A percentile compares a stretch with the other conserved stretches of the same genome.
phyloP scores from a whole-genome alignment of 2,329 filamentous ascomycete species.

The Dactylellina leptospora region DNA sequence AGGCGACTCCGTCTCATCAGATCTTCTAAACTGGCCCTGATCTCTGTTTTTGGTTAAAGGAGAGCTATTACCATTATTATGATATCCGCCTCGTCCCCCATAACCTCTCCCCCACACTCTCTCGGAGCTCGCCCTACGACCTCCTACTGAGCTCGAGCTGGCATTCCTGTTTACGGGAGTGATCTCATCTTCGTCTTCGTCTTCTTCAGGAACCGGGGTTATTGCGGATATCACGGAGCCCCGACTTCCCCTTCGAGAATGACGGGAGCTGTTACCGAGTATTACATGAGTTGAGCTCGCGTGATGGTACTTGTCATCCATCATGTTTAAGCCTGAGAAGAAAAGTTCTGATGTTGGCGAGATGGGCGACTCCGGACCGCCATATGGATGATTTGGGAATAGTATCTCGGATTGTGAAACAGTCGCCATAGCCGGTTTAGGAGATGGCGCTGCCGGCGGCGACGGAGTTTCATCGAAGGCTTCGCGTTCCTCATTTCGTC shows the following conservation, averaged over 20 bases:
- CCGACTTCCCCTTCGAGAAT: constrained; percentile 28
- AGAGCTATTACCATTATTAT: background rate
- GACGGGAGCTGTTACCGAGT: background rate
- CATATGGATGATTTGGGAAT: background rate
- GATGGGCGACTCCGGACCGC: background rate
- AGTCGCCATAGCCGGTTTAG: constrained; percentile 14
- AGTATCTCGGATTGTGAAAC: constrained; percentile 4
- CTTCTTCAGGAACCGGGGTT: constrained; percentile 45
- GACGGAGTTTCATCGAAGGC: constrained; percentile 4
- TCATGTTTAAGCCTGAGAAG: constrained; percentile 42
- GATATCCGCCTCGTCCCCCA: constrained; percentile 43
- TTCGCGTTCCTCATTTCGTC: background rate
- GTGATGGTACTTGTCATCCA: constrained; percentile 11
- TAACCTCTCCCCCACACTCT: constrained; percentile 45
- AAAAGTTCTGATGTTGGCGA: constrained; percentile 39
- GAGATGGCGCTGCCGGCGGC: constrained; percentile 9
- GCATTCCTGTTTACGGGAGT: constrained; percentile 11
- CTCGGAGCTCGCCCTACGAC: background rate
- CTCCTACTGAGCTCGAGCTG: too few relatives aligned
- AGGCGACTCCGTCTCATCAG: constrained; percentile 4
- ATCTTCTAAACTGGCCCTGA: background rate
- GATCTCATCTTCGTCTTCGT: constrained; percentile 20
- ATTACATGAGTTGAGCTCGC: background rate
- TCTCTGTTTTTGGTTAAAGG: background rate
- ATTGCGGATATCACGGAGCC: constrained; percentile 30